Base-by-base conservation (phyloP, 2,329 filamentous ascomycete genomes). In the Calonectria pseudoturangicola region DNA sequence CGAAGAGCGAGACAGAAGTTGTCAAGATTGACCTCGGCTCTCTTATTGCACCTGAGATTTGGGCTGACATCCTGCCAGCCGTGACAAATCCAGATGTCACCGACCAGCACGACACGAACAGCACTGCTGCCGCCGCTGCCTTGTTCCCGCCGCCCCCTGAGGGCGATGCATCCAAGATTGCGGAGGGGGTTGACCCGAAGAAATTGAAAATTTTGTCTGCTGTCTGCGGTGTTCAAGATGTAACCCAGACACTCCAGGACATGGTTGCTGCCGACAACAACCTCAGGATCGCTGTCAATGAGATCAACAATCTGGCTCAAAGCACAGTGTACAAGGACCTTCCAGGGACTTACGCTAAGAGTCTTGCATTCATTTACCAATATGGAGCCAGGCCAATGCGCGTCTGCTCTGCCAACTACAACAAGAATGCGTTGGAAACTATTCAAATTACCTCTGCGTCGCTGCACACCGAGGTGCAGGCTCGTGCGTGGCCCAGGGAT, bases 171-270 rank as follows among this genome's bases (percentile, higher is more conserved):
- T 3, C 12, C 27, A 54, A 33, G 27, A n/a, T 10, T n/a, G 15
- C 15, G 2, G 48, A 54, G 9, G 15, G 4, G 1, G 2, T 18
- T 54, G 48, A 54, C 16, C 48, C 48, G 13, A 54, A 54, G 27
- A 54, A 51, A 21, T n/a, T 54, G 27, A 54, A 33, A 27, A 54
- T 54, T 12, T 2, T 54, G 48, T 4, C 48, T 30, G 48, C 48
- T 10, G 48, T 54, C 48, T 54, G 48, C 8, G 27, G 48, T n/a
- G 10, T 54, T 33, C 48, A 54, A 33, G 48, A 54, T 15, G 48
- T 54, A 54, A 54, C 48, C 15, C 48, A 54, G 13, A 54, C 48
- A 30, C 48, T 54, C 27, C 48, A 54, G n/a, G 48, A 54, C 27
- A 54, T 54, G 48, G 48, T 54, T 12, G 9, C 12, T 8, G 33